Evolutionary conservation across 306 rosid species (phyloP).

Genomic region (Cucurbita pepo): DNA sequence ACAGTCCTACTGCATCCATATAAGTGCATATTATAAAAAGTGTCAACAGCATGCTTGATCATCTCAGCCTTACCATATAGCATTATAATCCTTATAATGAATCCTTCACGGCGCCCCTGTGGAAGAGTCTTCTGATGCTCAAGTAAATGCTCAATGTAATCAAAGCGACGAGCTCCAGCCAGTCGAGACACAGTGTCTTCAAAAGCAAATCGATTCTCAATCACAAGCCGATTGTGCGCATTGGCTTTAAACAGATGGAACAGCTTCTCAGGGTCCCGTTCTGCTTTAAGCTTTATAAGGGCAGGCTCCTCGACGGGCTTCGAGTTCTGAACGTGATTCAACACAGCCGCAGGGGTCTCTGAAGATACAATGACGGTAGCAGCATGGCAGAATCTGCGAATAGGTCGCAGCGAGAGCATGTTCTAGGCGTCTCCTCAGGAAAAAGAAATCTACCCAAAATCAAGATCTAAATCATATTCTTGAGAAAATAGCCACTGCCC

Average conservation of each 20-base stretch:
- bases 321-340: slow-evolving; percentile 2
- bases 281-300: slow-evolving; percentile 39
- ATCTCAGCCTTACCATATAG: slow-evolving; percentile 67
- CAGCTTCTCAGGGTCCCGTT: slow-evolving; percentile 46
- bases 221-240: slow-evolving; percentile 41
- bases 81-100: slow-evolving; percentile 44
- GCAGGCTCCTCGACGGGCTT: slow-evolving; percentile 34
- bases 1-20: slow-evolving; percentile 41
- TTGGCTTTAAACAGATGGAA: slow-evolving; percentile 49
- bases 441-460: slow-evolving; percentile 22
- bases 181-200: slow-evolving; percentile 53
- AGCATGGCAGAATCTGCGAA: slow-evolving; percentile 41
- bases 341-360: background rate
- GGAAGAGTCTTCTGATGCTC: slow-evolving; percentile 61
- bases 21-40: slow-evolving; percentile 43
- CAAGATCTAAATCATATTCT: slow-evolving; percentile 7
- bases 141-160: slow-evolving; percentile 45
- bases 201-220: slow-evolving; percentile 51
- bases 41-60: slow-evolving; percentile 39
- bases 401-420: slow-evolving; percentile 62
- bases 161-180: slow-evolving; percentile 59
- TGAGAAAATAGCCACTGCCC: background rate
- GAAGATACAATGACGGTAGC: slow-evolving; percentile 13
- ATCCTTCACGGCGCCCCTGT: slow-evolving; percentile 63
- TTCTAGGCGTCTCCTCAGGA: slow-evolving; percentile 17